phyloP scores from a whole-genome alignment of 2,329 filamentous ascomycete species.

The Biscogniauxia sp. region DNA sequence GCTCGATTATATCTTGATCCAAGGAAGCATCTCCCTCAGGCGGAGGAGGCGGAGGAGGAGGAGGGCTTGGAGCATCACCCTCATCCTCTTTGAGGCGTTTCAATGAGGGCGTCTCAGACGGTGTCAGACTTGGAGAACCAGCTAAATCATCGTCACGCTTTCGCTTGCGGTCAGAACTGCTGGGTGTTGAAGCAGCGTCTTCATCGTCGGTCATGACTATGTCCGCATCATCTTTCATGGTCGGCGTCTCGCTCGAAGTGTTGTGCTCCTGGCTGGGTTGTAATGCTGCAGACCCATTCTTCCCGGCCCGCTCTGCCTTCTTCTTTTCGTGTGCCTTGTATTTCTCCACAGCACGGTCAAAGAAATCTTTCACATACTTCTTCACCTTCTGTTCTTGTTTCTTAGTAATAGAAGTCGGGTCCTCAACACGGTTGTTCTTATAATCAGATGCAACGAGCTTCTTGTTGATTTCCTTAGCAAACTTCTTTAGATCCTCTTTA shows the following conservation, averaged over 20 bases:
- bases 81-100: slow-evolving; percentile 53
- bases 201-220: slow-evolving; percentile 42
- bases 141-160: slow-evolving; percentile 53
- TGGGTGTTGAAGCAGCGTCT: slow-evolving; percentile 41
- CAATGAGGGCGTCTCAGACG: slow-evolving; percentile 54
- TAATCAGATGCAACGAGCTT: slow-evolving; percentile 90
- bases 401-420: slow-evolving; percentile 70
- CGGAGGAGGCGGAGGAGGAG: slow-evolving; percentile 48
- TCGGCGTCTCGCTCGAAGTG: slow-evolving; percentile 19
- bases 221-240: slow-evolving; percentile 32
- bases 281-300: slow-evolving; percentile 27
- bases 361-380: slow-evolving; percentile 77
- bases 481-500: slow-evolving; percentile 68
- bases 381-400: slow-evolving; percentile 82
- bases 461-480: slow-evolving; percentile 70
- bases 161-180: slow-evolving; percentile 58
- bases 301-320: slow-evolving; percentile 45
- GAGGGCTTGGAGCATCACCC: slow-evolving; percentile 33
- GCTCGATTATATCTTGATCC: slow-evolving; percentile 38
- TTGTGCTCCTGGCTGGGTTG: slow-evolving; percentile 22
- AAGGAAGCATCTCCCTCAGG: slow-evolving; percentile 37
- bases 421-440: slow-evolving; percentile 80
- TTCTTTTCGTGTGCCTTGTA: slow-evolving; percentile 66
- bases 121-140: slow-evolving; percentile 45
- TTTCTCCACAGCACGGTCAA: slow-evolving; percentile 82